Conservation (phyloP, 331 rosid genomes). For the Quercus phellos region DNA sequence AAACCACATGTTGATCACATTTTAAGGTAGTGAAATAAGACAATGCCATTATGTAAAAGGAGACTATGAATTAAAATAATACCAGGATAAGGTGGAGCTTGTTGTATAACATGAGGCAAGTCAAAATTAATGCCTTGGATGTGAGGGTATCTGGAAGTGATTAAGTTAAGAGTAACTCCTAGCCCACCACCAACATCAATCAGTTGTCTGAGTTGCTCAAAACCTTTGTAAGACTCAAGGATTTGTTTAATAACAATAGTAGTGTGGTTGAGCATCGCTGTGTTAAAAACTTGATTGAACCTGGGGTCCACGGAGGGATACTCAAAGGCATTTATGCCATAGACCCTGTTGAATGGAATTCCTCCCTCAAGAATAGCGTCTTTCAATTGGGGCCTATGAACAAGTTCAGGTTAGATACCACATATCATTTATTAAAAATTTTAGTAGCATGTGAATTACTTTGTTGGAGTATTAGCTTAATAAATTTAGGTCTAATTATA, state of each 20-base stretch:
- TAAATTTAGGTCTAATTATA: no score
- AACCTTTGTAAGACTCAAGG: slow-evolving; percentile 22
- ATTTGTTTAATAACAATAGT: slow-evolving; percentile 18
- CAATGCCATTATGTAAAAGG: neutral
- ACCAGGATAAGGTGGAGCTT: slow-evolving; percentile 32
- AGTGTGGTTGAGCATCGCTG: slow-evolving; percentile 21
- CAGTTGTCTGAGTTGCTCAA: neutral
- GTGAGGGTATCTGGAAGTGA: slow-evolving; percentile 27
- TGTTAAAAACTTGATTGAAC: slow-evolving; percentile 18
- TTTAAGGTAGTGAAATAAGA: no score
- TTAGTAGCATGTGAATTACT: no score
- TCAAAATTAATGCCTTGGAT: slow-evolving; percentile 24
- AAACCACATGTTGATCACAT: no score
- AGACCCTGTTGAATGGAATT: slow-evolving; percentile 27
- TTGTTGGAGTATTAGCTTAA: no score
- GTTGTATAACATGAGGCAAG: slow-evolving; percentile 29
- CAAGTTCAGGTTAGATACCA: neutral
- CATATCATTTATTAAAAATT: neutral
- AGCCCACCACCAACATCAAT: slow-evolving; percentile 34
- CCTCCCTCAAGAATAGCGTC: slow-evolving; percentile 37
- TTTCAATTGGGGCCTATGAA: slow-evolving; percentile 27
- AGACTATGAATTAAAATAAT: neutral
- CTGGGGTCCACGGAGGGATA: slow-evolving; percentile 8
- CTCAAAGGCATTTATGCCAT: slow-evolving; percentile 21
- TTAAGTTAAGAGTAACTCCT: slow-evolving; percentile 4